These are phyloP conservation scores for Umbilicaria muhlenbergii DNA, from an alignment of 495 filamentous ascomycete species.

Conservation along the genomic window DNA sequence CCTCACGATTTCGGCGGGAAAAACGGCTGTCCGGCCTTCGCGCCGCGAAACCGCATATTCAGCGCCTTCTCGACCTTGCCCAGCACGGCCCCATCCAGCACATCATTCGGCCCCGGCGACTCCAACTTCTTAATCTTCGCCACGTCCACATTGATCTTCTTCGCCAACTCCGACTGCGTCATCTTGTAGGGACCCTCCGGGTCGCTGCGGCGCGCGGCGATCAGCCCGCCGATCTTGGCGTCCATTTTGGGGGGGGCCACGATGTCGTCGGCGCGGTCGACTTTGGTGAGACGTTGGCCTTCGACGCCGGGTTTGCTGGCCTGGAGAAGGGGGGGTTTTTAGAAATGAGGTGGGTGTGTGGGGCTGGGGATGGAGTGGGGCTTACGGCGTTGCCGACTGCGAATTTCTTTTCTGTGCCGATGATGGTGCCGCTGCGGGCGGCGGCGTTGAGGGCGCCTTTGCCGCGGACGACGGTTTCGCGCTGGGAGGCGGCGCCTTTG, in stretches of 20 bases:
- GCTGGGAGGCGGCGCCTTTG: conserved; percentile 42
- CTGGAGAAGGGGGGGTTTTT: conserved; percentile 18
- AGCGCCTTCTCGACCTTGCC: conserved; percentile 14
- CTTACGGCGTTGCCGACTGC: conserved; percentile 61
- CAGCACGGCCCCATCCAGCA: conserved; percentile 11
- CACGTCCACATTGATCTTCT: conserved; percentile 55
- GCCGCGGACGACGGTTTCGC: conserved; percentile 78
- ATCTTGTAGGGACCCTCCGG: conserved; percentile 64
- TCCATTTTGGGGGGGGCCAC: conserved; percentile 89
- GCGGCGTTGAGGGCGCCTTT: conserved; percentile 83
- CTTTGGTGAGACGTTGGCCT: conserved; percentile 93
- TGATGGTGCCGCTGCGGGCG: conserved; percentile 55
- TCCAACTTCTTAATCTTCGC: conserved; percentile 17
- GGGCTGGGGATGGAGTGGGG: conserved; percentile 8
- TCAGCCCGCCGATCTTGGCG: conserved; percentile 61
- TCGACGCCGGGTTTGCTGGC: conserved; percentile 46
- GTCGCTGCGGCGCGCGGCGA: conserved; percentile 52
- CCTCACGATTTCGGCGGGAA: conserved; percentile 8
- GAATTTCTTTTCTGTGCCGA: conserved; percentile 91
- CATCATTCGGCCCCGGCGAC: conserved; percentile 11
- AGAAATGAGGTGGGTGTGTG: background rate
- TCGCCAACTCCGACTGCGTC: conserved; percentile 94
- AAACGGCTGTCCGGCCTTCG: conserved; percentile 13
- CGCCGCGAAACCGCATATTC: conserved; percentile 8
- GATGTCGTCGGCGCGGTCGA: conserved; percentile 95